phyloP scores from a whole-genome alignment of 208 protist species.

The Crithidia fasciculata region DNA sequence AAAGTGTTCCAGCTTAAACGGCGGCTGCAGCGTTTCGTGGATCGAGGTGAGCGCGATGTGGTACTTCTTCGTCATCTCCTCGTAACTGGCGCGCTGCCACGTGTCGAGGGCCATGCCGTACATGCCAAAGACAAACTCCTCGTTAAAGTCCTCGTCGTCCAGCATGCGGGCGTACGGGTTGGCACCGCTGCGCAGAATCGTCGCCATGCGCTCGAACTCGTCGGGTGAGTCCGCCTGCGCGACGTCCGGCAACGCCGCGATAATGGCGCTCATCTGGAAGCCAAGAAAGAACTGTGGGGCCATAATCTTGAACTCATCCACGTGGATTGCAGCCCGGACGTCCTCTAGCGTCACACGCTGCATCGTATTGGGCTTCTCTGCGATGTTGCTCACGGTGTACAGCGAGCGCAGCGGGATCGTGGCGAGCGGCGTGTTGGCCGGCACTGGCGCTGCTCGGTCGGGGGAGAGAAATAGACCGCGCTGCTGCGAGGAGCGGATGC shows the following conservation, averaged over 20 bases:
- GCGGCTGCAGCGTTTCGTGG: constrained; percentile 57
- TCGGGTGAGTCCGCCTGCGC: constrained; percentile 39
- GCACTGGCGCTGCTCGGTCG: constrained; percentile 30
- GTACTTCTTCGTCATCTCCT: constrained; percentile 85
- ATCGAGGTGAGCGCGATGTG: constrained; percentile 66
- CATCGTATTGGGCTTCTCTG: constrained; percentile 69
- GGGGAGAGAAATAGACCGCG: constrained; percentile 77
- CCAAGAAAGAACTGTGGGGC: constrained; percentile 85
- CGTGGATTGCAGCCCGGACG: constrained; percentile 65
- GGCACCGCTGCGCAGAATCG: constrained; percentile 53
- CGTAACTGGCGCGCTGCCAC: constrained; percentile 86
- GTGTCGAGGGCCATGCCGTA: constrained; percentile 90
- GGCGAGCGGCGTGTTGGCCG: constrained; percentile 79
- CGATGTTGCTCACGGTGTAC: constrained; percentile 77
- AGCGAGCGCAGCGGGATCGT: constrained; percentile 78
- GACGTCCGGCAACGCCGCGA: constrained; percentile 67
- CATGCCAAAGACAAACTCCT: constrained; percentile 89
- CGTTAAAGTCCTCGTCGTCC: constrained; percentile 92
- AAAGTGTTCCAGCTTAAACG: constrained; percentile 81
- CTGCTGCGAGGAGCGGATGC: constrained; percentile 81
- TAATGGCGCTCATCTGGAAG: constrained; percentile 86
- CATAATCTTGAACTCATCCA: constrained; percentile 85
- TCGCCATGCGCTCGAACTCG: constrained; percentile 44
- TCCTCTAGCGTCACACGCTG: constrained; percentile 53
- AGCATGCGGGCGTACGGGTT: constrained; percentile 86